Base-by-base conservation (phyloP, 768 basidiomycete species). In the Pleurotus cornucopiae region DNA sequence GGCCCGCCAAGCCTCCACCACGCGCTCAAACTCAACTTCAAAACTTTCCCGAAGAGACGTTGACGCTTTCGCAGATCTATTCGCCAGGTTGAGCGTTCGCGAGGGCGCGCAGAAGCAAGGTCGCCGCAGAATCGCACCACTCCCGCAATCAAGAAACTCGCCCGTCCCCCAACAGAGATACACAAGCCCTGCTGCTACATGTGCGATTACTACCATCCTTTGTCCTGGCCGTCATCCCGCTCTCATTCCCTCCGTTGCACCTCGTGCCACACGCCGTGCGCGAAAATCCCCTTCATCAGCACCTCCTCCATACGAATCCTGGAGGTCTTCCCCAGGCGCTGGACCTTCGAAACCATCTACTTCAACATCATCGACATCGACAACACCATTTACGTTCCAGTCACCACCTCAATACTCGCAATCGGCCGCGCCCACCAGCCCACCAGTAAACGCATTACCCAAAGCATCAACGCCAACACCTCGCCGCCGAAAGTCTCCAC, bases 181-280 rank as follows among this genome's bases (percentile, higher is more conserved):
- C 5, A 25, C 30, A 16, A 69, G 67, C 67, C 70, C 59, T 43
- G 46, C 66, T 18, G 46, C 64, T 1, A 68, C 64, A 6, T 56
- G 62, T 6, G 46, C 53, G 6, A 56, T 55, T 43, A 57, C 60
- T 0, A 69, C 63, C 3, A 49, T 58, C 9, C 65, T 63, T 14
- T 49, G 62, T 23, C 39, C 49, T 30, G 71, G 67, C 6, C 69
- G 67, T 16, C 69, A 65, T 54, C 64, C 69, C 5, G 62, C 71
- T 2, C 55, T 69, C 7, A 49, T 71, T 11, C 59, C 56, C 12
- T 20, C 53, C 3, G 23, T 21, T 14, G 12, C 49, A 1, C 23
- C 40, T 30, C 41, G 46, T 46, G 43, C 55, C 7, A 34, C 30
- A 11, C 30, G 9, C 30, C 0, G 30, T 1, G 30, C 30, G 3